Percentiles rank a stretch among this genome's conserved stretches.
These are phyloP conservation scores for Kodamaea fukazawae DNA, from an alignment of 805 yeast species.

Conservation along the genomic window DNA sequence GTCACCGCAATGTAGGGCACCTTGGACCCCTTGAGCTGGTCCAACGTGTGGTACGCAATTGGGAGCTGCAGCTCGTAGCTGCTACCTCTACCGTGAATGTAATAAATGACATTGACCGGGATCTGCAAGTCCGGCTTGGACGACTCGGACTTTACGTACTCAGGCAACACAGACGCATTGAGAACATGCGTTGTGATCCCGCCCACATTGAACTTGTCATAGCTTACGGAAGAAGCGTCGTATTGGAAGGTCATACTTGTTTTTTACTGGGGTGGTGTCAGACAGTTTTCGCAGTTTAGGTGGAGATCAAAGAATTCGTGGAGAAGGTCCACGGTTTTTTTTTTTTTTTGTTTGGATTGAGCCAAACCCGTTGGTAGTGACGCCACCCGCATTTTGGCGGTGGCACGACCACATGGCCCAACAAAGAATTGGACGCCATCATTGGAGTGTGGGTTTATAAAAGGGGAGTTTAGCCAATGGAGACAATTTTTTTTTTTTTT, in stretches of 20 bases:
- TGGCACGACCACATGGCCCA: constrained; percentile 10
- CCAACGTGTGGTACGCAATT: constrained; percentile 37
- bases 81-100: constrained; percentile 47
- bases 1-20: constrained; percentile 46
- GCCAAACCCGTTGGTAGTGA: constrained; percentile 1
- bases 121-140: constrained; percentile 14
- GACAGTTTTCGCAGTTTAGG: too few relatives aligned
- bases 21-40: constrained; percentile 18
- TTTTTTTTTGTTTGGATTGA: too few relatives aligned
- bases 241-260: not conserved
- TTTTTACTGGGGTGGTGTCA: not conserved
- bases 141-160: constrained; percentile 19
- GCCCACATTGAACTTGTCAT: constrained; percentile 29
- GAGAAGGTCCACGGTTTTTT: too few relatives aligned
- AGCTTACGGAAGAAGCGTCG: constrained; percentile 2
- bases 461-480: constrained; percentile 1
- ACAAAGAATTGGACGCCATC: constrained; percentile 6
- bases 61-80: constrained; percentile 37
- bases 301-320: too few relatives aligned
- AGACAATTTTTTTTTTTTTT: constrained; percentile 3
- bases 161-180: constrained; percentile 33
- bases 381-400: constrained; percentile 10
- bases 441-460: constrained; percentile 2
- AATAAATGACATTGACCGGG: constrained; percentile 40
- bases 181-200: constrained; percentile 47